phyloP scores from a whole-genome alignment of 2,329 filamentous ascomycete genomes.

The Nannizzia gypsea region DNA sequence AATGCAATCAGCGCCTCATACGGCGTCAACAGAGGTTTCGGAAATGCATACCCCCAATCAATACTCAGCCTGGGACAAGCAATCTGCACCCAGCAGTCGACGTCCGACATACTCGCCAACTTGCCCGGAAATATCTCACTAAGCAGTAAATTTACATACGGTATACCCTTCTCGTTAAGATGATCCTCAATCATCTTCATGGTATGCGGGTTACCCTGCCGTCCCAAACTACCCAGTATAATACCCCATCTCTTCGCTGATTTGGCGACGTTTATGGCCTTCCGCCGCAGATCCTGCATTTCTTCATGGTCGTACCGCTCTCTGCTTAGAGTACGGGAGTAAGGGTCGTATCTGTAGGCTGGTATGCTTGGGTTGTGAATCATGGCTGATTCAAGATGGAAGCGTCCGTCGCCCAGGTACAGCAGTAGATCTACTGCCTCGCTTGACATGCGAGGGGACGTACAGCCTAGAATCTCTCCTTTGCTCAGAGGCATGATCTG shows the following conservation, averaged over 20 bases:
- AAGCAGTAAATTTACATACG: conserved; percentile 72
- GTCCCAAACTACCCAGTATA: conserved; percentile 80
- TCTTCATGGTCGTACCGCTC: conserved; percentile 88
- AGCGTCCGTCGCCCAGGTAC: conserved; percentile 83
- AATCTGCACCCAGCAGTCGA: conserved; percentile 97
- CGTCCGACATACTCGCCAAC: conserved; percentile 80
- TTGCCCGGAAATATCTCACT: conserved; percentile 97
- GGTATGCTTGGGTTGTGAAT: conserved; percentile 89
- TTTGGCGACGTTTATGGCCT: conserved; percentile 65
- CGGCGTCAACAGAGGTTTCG: conserved; percentile 74
- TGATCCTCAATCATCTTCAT: conserved; percentile 74
- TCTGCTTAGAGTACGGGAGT: conserved; percentile 78
- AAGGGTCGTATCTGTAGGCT: conserved; percentile 93
- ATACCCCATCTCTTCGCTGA: conserved; percentile 82
- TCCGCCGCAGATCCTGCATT: conserved; percentile 68
- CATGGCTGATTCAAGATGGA: conserved; percentile 97
- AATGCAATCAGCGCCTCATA: conserved; percentile 92
- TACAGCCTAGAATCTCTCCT: conserved; percentile 95
- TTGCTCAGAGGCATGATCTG: conserved; percentile 89
- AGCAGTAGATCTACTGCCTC: conserved; percentile 61
- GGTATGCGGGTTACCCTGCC: conserved; percentile 92
- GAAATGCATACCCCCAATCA: conserved; percentile 97
- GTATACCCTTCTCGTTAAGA: conserved; percentile 58
- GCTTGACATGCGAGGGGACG: conserved; percentile 62
- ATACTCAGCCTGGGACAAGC: conserved; percentile 95